phyloP scores from a whole-genome alignment of 164 flowering plant genomes.

The Macadamia integrifolia region DNA sequence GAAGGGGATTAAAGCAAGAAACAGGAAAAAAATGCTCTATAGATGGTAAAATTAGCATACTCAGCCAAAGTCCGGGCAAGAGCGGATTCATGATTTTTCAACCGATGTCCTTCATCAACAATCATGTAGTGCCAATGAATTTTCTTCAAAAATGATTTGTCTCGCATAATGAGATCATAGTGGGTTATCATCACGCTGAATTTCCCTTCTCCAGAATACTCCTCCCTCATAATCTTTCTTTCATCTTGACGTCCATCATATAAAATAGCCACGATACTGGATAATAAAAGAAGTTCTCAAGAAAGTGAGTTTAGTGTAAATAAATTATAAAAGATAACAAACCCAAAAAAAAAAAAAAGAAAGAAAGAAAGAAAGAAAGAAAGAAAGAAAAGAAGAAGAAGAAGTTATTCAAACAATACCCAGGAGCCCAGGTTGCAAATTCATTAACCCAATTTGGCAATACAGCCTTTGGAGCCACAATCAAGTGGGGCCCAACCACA shows the following conservation, averaged over 20 bases:
- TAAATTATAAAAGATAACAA: slow-evolving; percentile 1
- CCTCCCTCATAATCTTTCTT: slow-evolving; percentile 78
- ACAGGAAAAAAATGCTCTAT: not conserved
- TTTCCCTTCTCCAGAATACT: slow-evolving; percentile 66
- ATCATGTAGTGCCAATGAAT: slow-evolving; percentile 91
- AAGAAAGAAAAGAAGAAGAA: not conserved
- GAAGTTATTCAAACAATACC: slow-evolving; percentile 28
- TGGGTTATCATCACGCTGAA: slow-evolving; percentile 93
- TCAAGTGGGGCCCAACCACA: slow-evolving; percentile 89
- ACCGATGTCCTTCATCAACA: slow-evolving; percentile 97
- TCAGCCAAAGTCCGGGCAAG: slow-evolving; percentile 69
- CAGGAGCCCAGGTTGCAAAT: slow-evolving; percentile 91
- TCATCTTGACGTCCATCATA: slow-evolving; percentile 92
- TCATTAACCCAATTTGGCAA: slow-evolving; percentile 92
- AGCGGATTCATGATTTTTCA: slow-evolving; percentile 85
- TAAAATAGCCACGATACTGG: slow-evolving; percentile 73
- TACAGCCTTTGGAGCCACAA: slow-evolving; percentile 99
- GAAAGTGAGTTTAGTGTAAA: not conserved
- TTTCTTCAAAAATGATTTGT: slow-evolving; percentile 83
- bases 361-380: too few species aligned
- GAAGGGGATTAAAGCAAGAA: too few species aligned
- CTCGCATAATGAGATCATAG: slow-evolving; percentile 96
- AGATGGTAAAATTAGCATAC: slow-evolving; percentile 30
- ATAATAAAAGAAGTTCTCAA: slow-evolving; percentile 11
- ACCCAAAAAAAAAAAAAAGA: not conserved